A percentile compares a stretch with the other conserved stretches of the same genome.
Conservation (phyloP, 495 filamentous ascomycete genomes). For the Daldinia loculata region DNA sequence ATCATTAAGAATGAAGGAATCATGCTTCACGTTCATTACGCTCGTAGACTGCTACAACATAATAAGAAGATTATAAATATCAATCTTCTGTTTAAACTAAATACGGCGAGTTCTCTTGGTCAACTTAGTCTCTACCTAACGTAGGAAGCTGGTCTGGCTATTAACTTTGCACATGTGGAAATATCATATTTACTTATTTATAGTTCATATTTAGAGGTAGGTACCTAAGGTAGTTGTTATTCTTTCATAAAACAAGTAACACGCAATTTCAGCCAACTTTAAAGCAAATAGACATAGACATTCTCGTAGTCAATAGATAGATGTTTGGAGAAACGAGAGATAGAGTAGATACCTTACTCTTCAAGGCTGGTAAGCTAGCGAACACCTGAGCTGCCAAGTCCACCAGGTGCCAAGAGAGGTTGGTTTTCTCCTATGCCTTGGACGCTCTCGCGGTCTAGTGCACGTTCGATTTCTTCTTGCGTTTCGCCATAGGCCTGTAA, state of each 20-base stretch:
- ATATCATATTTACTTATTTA: constrained; percentile 9
- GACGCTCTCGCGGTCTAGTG: constrained; percentile 53
- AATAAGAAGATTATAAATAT: no score
- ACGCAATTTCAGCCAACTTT: constrained; percentile 4
- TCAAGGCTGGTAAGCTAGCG: constrained; percentile 19
- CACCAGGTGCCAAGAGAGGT: constrained; percentile 52
- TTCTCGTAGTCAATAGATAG: constrained; percentile 6
- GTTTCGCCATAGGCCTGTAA: constrained; percentile 51
- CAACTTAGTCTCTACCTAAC: no score
- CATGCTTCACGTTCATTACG: no score
- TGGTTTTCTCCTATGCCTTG: constrained; percentile 54
- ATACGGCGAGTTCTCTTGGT: background rate
- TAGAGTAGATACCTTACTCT: background rate
- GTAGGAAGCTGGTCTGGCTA: no score
- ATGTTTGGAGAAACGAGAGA: constrained; percentile 22
- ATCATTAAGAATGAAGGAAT: no score
- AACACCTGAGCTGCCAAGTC: constrained; percentile 47
- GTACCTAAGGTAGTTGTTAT: no score
- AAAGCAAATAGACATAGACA: constrained; percentile 14
- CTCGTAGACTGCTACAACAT: no score
- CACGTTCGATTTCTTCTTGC: constrained; percentile 52
- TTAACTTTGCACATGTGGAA: constrained; percentile 19
- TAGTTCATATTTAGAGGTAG: constrained; percentile 6
- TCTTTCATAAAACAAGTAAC: constrained; percentile 4
- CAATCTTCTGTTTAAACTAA: no score